Evolutionary conservation across 441 rosid genomes (phyloP), one percentile per base, ranked within the genome.

Genomic region (Gossypium davidsonii): DNA sequence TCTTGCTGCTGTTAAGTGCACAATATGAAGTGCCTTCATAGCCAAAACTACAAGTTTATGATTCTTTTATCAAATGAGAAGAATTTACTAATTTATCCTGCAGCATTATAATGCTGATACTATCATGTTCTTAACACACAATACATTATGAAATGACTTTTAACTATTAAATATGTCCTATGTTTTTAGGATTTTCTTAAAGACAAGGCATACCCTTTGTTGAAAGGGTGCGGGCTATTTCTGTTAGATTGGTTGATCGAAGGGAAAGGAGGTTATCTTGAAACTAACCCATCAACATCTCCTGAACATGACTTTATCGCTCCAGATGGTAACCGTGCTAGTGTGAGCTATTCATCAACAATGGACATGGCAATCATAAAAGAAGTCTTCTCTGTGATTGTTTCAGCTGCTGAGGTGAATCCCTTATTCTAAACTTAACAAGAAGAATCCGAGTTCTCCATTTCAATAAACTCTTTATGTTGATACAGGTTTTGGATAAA

Each of bases 241-340:
- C 83, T 94, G 81, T 81, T 94, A 83, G 96, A 92, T 80, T 94
- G 99, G 98, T 82, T 92, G 79, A 81, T 94, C 66, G 87, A 94
- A 85, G 96, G 94, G 21, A 80, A 46, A 70, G 88, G 79, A 4
- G 90, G 91, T 58, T 89, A 82, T 85, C 81, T 92, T 42, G 92
- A 83, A 81, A 94, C 98, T 65, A 94, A 89, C 81, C 99, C 99
- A 74, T 92, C 99, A n/a, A 94, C 99, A 67, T 94, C 98, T 74
- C 99, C 98, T 14, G 99, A 94, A 69, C 99, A 94, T 80, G 67
- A 67, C 67, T 94, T 94, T 61, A 83, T 84, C 25, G 86, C 94
- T 77, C 94, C 97, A 3, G 89, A 88, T 82, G 96, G 97, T 55
- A 82, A 79, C 66, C 78, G 55, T 65, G 98, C 96, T 20, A 77